Conservation (phyloP, 169 alveolate species). For the Eimeria sp. region DNA sequence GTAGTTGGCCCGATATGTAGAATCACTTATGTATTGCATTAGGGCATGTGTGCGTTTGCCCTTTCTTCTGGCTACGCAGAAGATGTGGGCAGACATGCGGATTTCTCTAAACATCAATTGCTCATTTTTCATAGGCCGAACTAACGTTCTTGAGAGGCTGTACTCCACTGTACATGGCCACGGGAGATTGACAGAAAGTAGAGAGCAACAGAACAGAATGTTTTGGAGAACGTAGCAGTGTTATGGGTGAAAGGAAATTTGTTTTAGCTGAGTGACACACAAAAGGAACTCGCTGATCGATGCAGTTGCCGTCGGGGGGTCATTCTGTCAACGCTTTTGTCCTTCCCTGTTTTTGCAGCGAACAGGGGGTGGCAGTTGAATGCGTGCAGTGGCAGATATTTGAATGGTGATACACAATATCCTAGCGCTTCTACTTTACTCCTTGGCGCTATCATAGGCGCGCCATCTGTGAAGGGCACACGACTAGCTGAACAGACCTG, state of each 20-base stretch:
- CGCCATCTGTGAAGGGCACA: too few species aligned
- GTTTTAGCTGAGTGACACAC: not conserved
- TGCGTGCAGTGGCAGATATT: not conserved
- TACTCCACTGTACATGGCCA: not conserved
- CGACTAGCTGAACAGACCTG: too few species aligned
- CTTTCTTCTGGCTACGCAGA: not conserved
- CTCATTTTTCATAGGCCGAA: not conserved
- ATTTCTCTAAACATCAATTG: not conserved
- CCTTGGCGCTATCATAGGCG: too few species aligned
- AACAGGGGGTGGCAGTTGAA: not conserved
- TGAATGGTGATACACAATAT: not conserved
- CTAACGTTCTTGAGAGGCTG: not conserved
- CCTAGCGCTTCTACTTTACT: too few species aligned
- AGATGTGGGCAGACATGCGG: not conserved
- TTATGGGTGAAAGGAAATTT: not conserved
- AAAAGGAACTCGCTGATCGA: not conserved
- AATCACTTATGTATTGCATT: not conserved
- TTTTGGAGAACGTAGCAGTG: not conserved
- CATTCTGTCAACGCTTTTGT: too few species aligned
- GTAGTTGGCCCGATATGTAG: not conserved
- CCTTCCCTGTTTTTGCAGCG: not conserved
- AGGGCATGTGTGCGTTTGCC: not conserved
- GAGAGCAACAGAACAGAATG: not conserved
- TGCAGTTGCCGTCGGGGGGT: not conserved
- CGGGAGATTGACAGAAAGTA: not conserved